phyloP scores from a whole-genome alignment of 495 filamentous ascomycete genomes.

The Penicillium atrosanguineum region DNA sequence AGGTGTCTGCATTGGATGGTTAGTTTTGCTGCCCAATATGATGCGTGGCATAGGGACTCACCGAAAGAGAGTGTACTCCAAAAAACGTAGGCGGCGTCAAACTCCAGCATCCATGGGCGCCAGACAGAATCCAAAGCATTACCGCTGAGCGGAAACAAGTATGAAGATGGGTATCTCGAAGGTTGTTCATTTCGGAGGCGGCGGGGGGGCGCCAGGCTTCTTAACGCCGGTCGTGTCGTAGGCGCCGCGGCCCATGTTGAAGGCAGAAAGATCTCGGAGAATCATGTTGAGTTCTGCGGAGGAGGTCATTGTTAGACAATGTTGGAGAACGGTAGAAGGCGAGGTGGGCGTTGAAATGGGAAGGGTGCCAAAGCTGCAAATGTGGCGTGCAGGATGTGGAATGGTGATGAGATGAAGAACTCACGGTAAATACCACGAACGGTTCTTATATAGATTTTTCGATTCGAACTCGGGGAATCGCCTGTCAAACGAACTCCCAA shows the following conservation, averaged over 20 bases:
- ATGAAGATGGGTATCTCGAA: conserved; percentile 13
- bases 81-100: conserved; percentile 27
- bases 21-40: conserved; percentile 27
- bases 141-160: conserved; percentile 27
- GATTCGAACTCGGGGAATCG: conserved; percentile 11
- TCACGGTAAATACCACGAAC: conserved; percentile 26
- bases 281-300: conserved; percentile 49
- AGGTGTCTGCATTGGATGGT: conserved; percentile 23
- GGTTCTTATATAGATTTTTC: conserved; percentile 27
- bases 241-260: conserved; percentile 59
- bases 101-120: conserved; percentile 29
- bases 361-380: conserved; percentile 2
- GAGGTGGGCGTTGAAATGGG: background rate
- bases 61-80: conserved; percentile 32
- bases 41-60: conserved; percentile 23
- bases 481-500: conserved; percentile 25
- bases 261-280: conserved; percentile 43
- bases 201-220: conserved; percentile 54
- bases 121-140: conserved; percentile 26
- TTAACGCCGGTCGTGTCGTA: conserved; percentile 60
- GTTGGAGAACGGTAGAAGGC: background rate
- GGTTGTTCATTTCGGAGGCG: conserved; percentile 34
- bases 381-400: conserved; percentile 15
- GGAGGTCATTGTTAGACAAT: conserved; percentile 32
- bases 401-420: conserved; percentile 24